Percentiles rank a stretch among this genome's conserved stretches.
These are phyloP conservation scores for Syncephalastrum contaminatum DNA, from an alignment of 371 early-diverging fungal genomes.

Conservation along the genomic window DNA sequence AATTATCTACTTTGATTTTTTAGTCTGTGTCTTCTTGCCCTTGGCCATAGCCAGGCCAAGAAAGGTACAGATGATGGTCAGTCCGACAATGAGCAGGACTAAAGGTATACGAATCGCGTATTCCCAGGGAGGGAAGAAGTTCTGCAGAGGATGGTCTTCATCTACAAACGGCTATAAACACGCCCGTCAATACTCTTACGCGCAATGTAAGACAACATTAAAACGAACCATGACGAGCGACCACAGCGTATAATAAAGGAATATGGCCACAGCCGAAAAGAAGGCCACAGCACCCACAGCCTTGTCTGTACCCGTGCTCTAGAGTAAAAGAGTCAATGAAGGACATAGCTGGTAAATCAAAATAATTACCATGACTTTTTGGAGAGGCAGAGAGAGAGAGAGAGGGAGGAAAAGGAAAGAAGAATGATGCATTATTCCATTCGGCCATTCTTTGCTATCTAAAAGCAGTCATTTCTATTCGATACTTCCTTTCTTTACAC, in stretches of 20 bases:
- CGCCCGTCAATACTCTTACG: neutral
- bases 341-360: too few relatives aligned
- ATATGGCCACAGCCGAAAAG: slow-evolving; percentile 66
- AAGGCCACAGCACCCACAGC: slow-evolving; percentile 78
- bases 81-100: slow-evolving; percentile 74
- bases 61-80: slow-evolving; percentile 77
- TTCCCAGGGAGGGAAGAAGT: slow-evolving; percentile 80
- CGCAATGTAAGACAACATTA: neutral
- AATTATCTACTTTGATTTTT: slow-evolving; percentile 18
- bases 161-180: slow-evolving; percentile 88
- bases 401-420: too few relatives aligned
- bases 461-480: too few relatives aligned
- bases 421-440: too few relatives aligned
- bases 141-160: slow-evolving; percentile 74
- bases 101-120: slow-evolving; percentile 88
- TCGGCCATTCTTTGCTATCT: too few relatives aligned
- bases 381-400: too few relatives aligned
- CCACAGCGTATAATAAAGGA: slow-evolving; percentile 91
- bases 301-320: slow-evolving; percentile 65
- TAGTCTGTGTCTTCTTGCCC: slow-evolving; percentile 60
- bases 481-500: too few relatives aligned
- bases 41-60: slow-evolving; percentile 83
- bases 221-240: slow-evolving; percentile 76
- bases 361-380: too few relatives aligned
- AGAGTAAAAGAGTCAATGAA: neutral